Percentiles rank a stretch among this genome's conserved stretches.
Conservation (phyloP, 345 rosid species). For the Bruguiera gymnorhiza region DNA sequence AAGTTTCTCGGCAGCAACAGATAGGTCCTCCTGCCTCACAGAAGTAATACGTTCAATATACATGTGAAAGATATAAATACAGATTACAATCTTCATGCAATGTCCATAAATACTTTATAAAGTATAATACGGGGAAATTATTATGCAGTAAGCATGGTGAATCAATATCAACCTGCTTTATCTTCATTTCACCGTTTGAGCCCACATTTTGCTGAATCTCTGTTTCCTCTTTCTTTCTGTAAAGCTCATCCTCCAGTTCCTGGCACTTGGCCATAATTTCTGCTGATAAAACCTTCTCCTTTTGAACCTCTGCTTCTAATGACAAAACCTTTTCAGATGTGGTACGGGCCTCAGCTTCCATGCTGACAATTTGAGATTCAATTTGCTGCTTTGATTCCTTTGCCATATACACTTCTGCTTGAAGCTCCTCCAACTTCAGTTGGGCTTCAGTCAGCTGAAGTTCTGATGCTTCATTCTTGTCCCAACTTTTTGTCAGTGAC, state of each 20-base stretch:
- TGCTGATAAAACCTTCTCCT: conserved; percentile 48
- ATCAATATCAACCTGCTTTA: conserved; percentile 61
- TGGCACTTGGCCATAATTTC: conserved; percentile 52
- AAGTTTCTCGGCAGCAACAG: conserved; percentile 74
- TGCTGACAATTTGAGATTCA: conserved; percentile 49
- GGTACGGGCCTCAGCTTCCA: conserved; percentile 49
- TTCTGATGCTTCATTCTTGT: conserved; percentile 13
- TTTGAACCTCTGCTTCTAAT: conserved; percentile 56
- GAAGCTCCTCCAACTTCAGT: conserved; percentile 48
- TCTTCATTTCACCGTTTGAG: conserved; percentile 51
- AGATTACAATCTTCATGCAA: too few species aligned
- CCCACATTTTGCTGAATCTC: conserved; percentile 40
- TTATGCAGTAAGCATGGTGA: too few species aligned
- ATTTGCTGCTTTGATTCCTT: conserved; percentile 47
- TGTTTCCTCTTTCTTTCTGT: conserved; percentile 41
- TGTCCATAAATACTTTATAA: too few species aligned
- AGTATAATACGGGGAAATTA: too few species aligned
- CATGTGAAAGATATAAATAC: background rate
- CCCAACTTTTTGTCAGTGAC: conserved; percentile 5
- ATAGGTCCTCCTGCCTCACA: conserved; percentile 68
- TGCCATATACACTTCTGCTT: conserved; percentile 38
- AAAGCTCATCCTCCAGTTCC: conserved; percentile 66
- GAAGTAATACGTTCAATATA: conserved; percentile 10
- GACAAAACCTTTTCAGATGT: conserved; percentile 47
- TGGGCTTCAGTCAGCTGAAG: conserved; percentile 49